Conservation (phyloP, 129 eudicot genomes). For the Artemisia tridentata region DNA sequence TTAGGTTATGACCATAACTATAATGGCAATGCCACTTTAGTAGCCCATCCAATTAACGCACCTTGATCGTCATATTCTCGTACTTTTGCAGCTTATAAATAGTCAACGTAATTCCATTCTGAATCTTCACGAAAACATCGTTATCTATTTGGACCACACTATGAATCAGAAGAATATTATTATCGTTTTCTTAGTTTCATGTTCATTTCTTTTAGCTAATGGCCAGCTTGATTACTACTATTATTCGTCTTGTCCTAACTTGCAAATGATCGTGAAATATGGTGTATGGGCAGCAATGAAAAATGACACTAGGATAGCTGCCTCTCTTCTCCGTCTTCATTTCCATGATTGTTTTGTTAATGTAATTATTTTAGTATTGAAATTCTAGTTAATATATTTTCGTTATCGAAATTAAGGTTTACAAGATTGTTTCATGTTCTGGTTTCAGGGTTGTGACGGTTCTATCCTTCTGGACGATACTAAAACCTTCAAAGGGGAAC, state of each 20-base stretch:
- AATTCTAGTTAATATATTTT: background rate
- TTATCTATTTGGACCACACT: background rate
- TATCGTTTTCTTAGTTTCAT: slow-evolving; percentile 20
- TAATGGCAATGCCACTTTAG: slow-evolving; percentile 60
- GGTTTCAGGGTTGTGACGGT: slow-evolving; percentile 73
- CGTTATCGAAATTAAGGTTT: background rate
- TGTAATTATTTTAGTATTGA: slow-evolving; percentile 29
- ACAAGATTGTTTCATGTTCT: slow-evolving; percentile 12
- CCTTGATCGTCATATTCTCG: slow-evolving; percentile 8
- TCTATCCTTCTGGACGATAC: slow-evolving; percentile 74
- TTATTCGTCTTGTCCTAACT: slow-evolving; percentile 59
- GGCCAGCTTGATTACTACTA: slow-evolving; percentile 46
- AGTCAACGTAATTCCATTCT: slow-evolving; percentile 16
- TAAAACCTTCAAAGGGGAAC: slow-evolving; percentile 52
- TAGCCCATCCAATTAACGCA: slow-evolving; percentile 36
- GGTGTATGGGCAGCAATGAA: slow-evolving; percentile 67
- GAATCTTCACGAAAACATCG: slow-evolving; percentile 28
- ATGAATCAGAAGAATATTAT: no score
- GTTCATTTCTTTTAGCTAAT: slow-evolving; percentile 24
- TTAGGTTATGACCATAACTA: slow-evolving; percentile 43
- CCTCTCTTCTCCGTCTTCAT: slow-evolving; percentile 79
- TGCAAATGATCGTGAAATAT: slow-evolving; percentile 49
- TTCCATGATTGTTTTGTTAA: slow-evolving; percentile 79
- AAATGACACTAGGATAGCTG: slow-evolving; percentile 71
- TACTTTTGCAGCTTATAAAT: slow-evolving; percentile 43